These are phyloP conservation scores for Lolium rigidum DNA, from an alignment of 176 grass and related monocot genomes.

Conservation along the genomic window DNA sequence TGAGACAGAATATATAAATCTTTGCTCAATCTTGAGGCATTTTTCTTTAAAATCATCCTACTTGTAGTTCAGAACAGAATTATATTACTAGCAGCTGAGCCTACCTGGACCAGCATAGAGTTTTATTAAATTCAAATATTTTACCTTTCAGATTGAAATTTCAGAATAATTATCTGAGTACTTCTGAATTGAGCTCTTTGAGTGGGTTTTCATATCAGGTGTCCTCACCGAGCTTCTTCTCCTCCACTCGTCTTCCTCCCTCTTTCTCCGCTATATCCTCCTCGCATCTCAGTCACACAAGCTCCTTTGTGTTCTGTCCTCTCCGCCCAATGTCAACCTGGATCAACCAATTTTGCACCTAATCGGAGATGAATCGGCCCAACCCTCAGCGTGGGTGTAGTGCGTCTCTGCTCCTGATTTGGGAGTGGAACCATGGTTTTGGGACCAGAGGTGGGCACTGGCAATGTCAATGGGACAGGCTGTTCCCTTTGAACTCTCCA, in stretches of 20 bases:
- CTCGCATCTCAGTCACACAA: neutral
- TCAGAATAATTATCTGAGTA: neutral
- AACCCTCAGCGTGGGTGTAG: neutral
- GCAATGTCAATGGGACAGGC: neutral
- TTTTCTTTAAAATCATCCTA: neutral
- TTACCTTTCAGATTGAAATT: slow-evolving; percentile 10
- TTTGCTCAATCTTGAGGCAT: neutral
- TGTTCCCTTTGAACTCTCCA: neutral
- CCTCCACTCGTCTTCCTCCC: neutral
- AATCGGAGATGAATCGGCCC: neutral
- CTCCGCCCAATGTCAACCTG: neutral
- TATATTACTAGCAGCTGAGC: neutral
- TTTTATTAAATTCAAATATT: neutral
- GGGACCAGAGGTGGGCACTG: neutral
- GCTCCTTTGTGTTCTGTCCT: neutral
- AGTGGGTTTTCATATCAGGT: neutral
- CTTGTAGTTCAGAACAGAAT: neutral
- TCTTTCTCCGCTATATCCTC: neutral
- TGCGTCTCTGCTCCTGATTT: neutral
- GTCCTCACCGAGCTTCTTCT: neutral
- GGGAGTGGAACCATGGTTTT: neutral
- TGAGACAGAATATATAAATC: neutral
- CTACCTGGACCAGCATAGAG: neutral
- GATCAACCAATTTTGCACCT: slow-evolving; percentile 5
- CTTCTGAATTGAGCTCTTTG: neutral